Conservation (phyloP, 208 protist genomes). For the Angomonas ambiguus region DNA sequence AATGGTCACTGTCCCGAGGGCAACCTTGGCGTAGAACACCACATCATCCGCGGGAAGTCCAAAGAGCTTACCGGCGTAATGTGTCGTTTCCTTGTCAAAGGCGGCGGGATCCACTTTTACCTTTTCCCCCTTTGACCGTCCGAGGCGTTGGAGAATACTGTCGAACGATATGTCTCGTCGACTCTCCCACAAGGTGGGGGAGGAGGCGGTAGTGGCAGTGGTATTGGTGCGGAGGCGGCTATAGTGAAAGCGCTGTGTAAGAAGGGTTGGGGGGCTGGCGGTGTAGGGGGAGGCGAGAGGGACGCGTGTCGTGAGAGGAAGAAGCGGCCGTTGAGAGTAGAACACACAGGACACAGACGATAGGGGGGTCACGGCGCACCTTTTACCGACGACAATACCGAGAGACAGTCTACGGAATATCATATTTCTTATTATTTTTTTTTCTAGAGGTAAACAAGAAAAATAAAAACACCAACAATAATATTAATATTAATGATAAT, state of each 20-base stretch:
- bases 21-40: conserved; percentile 79
- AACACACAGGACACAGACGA: background rate
- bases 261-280: too few relatives aligned
- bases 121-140: conserved; percentile 20
- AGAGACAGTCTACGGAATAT: background rate
- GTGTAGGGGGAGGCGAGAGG: too few relatives aligned
- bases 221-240: background rate
- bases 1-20: conserved; percentile 21
- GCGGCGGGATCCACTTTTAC: conserved; percentile 63
- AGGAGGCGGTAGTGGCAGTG: background rate
- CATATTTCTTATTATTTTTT: background rate
- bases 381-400: background rate
- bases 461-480: background rate
- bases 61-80: conserved; percentile 75
- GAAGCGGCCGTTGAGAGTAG: too few relatives aligned
- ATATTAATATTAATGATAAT: background rate
- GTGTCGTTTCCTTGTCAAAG: conserved; percentile 68
- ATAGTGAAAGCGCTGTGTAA: background rate
- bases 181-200: background rate
- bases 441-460: background rate
- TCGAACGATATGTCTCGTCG: conserved; percentile 34
- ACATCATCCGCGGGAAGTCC: conserved; percentile 74
- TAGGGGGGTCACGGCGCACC: background rate
- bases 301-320: too few relatives aligned
- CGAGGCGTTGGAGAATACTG: conserved; percentile 3